Conservation (phyloP, 2,329 filamentous ascomycete species). For the Huntiella bhutanensis region DNA sequence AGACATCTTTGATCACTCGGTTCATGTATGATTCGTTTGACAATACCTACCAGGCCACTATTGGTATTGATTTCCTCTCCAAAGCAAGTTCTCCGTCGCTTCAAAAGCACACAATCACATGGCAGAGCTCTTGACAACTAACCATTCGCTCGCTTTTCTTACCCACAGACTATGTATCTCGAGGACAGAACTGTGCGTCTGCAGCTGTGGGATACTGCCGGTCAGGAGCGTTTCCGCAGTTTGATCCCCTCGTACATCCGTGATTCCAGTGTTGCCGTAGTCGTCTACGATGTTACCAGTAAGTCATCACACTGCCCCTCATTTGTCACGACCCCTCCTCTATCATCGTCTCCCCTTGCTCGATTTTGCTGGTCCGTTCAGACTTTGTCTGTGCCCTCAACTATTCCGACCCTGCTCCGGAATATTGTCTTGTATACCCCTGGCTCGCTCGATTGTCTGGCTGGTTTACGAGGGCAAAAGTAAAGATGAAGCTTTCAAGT, state of each 20-base stretch:
- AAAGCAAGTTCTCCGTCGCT: slow-evolving; percentile 43
- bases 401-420: slow-evolving; percentile 5
- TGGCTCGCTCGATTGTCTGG: no score
- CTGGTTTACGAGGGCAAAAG: no score
- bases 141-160: background rate
- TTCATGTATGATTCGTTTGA: slow-evolving; percentile 99
- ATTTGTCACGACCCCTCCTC: background rate
- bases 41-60: slow-evolving; percentile 98
- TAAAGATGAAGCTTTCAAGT: no score
- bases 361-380: background rate
- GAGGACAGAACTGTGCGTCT: slow-evolving; percentile 94
- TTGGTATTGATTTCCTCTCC: slow-evolving; percentile 97
- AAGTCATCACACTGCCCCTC: slow-evolving; percentile 14
- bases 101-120: background rate
- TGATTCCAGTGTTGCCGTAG: slow-evolving; percentile 91
- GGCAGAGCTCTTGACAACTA: slow-evolving; percentile 1
- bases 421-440: no score
- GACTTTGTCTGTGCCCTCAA: background rate
- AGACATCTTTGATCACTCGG: slow-evolving; percentile 93
- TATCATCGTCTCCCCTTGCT: background rate
- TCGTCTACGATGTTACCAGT: slow-evolving; percentile 97
- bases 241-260: slow-evolving; percentile 97
- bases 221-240: slow-evolving; percentile 91
- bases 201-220: slow-evolving; percentile 96
- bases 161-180: slow-evolving; percentile 80